Base-by-base conservation (phyloP, 495 filamentous ascomycete genomes). In the Podospora tetraspora region DNA sequence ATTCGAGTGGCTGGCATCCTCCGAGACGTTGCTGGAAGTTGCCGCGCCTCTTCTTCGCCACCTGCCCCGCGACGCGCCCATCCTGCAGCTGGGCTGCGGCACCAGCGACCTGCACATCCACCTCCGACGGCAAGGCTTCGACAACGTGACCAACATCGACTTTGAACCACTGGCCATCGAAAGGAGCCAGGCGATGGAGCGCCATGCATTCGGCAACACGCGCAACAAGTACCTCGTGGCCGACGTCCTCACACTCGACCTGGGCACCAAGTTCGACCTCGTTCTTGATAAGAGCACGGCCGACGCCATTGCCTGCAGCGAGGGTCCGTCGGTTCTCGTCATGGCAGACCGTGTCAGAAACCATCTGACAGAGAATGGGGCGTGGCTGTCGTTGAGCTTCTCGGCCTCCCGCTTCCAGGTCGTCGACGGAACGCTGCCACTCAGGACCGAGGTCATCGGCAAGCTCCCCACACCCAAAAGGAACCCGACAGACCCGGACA, bases 301-400 rank as follows among this genome's bases (percentile, higher is more conserved):
- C 29, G 80, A 83, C 43, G 79, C 80, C 7, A 69, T 83, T 22
- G 68, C 79, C 3, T 83, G 80, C 64, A 75, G 74, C 10, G 78
- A 74, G 6, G 68, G 67, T 3, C 68, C 66, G 3, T 70, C 77
- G 4, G 16, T 83, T 21, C 21, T 65, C 16, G 29, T 65, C 2
- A 80, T 82, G 77, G 75, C 74, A 0, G 32, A 68, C 3, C 61
- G 68, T 0, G 71, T 83, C 7, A 62, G 60, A 13, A 63, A 61
- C 16, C 71, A 61, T 22, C 68, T 83, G 8, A 69, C 71, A 0
- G 69, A 74, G 0, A 69, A 60, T 1, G 79, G 78, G 3, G 57
- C 78, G 2, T 82, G 80, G 79, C 68, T 83, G 6, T 83, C 79
- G 22, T 66, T 82, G 19, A 82, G 79, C 57, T 83, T 72, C 61